Evolutionary conservation across 2,329 filamentous ascomycete genomes (phyloP).

Genomic region (Cercospora sp.): DNA sequence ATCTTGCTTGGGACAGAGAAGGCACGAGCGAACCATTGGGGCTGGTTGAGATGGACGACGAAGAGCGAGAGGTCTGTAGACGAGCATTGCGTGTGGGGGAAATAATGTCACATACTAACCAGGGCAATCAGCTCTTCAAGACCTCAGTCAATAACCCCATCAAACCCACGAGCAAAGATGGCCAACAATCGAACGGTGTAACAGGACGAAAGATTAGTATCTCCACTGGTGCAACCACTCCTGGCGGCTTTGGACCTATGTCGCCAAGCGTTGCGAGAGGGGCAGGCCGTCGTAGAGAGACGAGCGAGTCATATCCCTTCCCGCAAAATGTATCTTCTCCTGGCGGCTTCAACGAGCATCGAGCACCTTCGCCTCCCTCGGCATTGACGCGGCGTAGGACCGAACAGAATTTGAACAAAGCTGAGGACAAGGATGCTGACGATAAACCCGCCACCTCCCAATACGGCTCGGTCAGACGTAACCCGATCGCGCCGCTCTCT

Average conservation of each 20-base stretch:
- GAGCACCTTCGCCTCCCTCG: slow-evolving; percentile 60
- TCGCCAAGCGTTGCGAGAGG: slow-evolving; percentile 75
- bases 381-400: slow-evolving; percentile 62
- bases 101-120: slow-evolving; percentile 16
- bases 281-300: slow-evolving; percentile 74
- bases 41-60: slow-evolving; percentile 68
- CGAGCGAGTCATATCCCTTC: slow-evolving; percentile 67
- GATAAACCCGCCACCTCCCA: slow-evolving; percentile 41
- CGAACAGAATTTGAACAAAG: slow-evolving; percentile 55
- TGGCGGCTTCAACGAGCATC: slow-evolving; percentile 61
- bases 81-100: not conserved
- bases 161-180: slow-evolving; percentile 71
- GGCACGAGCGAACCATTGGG: slow-evolving; percentile 71
- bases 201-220: slow-evolving; percentile 80
- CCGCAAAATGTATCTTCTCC: slow-evolving; percentile 59
- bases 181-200: slow-evolving; percentile 54
- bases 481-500: slow-evolving; percentile 56
- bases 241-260: slow-evolving; percentile 65
- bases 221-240: slow-evolving; percentile 63
- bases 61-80: slow-evolving; percentile 61
- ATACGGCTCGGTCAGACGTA: slow-evolving; percentile 58
- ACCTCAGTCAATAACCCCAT: slow-evolving; percentile 90
- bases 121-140: slow-evolving; percentile 65
- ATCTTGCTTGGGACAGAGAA: slow-evolving; percentile 82
- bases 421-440: slow-evolving; percentile 40